Base-by-base conservation (phyloP, 2,329 filamentous ascomycete species). In the Diplodia intermedia region DNA sequence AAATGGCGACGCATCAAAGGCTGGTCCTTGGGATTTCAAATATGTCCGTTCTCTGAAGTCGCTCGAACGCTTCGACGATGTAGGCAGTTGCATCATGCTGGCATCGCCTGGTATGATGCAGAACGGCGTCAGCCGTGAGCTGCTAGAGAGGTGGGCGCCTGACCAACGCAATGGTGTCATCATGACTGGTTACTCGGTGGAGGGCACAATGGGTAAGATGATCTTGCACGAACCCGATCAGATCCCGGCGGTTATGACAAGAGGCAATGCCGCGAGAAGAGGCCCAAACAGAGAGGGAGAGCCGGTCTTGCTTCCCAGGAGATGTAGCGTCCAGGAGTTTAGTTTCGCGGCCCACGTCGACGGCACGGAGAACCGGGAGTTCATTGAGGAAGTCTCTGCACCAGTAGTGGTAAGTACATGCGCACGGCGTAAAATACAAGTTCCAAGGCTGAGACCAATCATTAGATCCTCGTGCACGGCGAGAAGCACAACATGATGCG, bases 401-500 rank as follows among this genome's bases (percentile, higher is more conserved):
- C 93, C 94, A 18, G 94, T 97, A 29, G 94, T 99, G 74, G 92
- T 96, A 86, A 83, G 91, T 89, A 31, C 38, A 23, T 43, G 23
- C 43, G 20, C 23, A 29, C 33, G 38, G 23, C 11, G 50, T 5
- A 15, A 9, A 9, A 36, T 11, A 18, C 14, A 23, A 38, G n/a
- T 66, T 38, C 49, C 71, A 66, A 33, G 6, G 15, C 50, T 29
- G 20, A 61, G n/a, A 20, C 5, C 18, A 4, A 50, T 36, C 3
- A 15, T 12, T 29, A 94, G 91, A 97, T 99, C 69, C 87, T 99
- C 38, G 95, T 99, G 2, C 95, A 99, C 73, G 95, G 95, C 67
- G 95, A 99, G 77, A 93, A 95, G 74, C 93, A 97, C 77, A 97
- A 98, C 77, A 98, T 98, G 93, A 97, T 95, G 86, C 90, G 95